A percentile compares a stretch with the other conserved stretches of the same genome.
Conservation (phyloP, 805 yeast species). For the Starmerella bacillaris region DNA sequence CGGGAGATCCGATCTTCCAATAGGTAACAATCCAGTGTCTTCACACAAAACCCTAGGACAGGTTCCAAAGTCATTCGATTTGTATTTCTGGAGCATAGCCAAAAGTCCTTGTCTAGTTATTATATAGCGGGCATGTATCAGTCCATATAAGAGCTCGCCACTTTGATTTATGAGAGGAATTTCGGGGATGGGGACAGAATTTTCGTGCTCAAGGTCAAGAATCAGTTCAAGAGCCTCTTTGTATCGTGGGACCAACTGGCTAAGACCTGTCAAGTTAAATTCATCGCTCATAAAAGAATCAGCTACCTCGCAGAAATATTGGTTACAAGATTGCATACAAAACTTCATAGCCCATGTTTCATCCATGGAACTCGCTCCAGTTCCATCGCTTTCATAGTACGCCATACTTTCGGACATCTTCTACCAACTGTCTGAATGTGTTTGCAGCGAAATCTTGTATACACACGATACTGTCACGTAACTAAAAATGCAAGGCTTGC, state of each 20-base stretch:
- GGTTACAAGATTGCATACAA: conserved; percentile 65
- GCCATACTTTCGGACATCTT: conserved; percentile 10
- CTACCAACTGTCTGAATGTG: no score
- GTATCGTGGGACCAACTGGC: conserved; percentile 72
- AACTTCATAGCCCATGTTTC: conserved; percentile 56
- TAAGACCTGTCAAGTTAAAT: conserved; percentile 80
- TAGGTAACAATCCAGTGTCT: conserved; percentile 76
- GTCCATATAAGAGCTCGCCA: conserved; percentile 82
- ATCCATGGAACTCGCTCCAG: conserved; percentile 13
- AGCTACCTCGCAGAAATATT: conserved; percentile 79
- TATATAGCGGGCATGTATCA: conserved; percentile 84
- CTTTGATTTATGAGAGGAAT: conserved; percentile 68
- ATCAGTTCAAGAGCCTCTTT: conserved; percentile 82
- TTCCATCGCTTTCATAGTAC: conserved; percentile 11
- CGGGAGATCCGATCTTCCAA: conserved; percentile 78
- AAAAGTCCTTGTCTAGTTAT: conserved; percentile 77
- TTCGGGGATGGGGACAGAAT: conserved; percentile 41
- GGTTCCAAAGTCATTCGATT: conserved; percentile 69
- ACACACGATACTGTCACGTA: not conserved
- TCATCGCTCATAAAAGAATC: conserved; percentile 93
- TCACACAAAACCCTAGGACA: conserved; percentile 85
- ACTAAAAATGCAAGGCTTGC: no score
- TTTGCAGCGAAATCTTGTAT: not conserved
- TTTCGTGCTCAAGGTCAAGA: conserved; percentile 55
- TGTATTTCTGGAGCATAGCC: conserved; percentile 76